A percentile compares a stretch with the other conserved stretches of the same genome.
phyloP scores from a whole-genome alignment of 768 basidiomycete genomes.

The Boletus sp. region DNA sequence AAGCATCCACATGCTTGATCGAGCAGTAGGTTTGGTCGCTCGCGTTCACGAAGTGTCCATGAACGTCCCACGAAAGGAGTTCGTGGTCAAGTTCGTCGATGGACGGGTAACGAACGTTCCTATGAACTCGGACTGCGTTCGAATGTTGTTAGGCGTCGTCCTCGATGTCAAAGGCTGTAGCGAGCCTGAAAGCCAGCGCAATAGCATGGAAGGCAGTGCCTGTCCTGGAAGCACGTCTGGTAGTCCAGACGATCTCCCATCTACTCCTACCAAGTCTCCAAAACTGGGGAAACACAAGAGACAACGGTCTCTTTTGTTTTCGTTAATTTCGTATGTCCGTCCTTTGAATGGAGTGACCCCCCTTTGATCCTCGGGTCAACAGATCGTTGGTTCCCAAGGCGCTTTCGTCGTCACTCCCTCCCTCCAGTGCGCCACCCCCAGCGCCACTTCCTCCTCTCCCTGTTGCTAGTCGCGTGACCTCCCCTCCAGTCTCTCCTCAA shows the following conservation, averaged over 20 bases:
- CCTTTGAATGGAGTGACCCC: not conserved
- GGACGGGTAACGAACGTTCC: constrained; percentile 51
- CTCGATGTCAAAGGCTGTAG: constrained; percentile 49
- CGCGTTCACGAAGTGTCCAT: constrained; percentile 61
- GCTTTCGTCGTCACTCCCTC: constrained; percentile 23
- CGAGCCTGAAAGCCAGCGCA: constrained; percentile 33
- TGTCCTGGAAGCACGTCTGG: constrained; percentile 17
- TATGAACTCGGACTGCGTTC: constrained; percentile 40
- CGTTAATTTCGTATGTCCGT: constrained; percentile 53
- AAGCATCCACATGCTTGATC: constrained; percentile 58
- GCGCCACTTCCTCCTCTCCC: constrained; percentile 31
- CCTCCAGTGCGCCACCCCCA: constrained; percentile 27
- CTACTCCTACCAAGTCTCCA: constrained; percentile 25
- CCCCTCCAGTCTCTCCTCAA: constrained; percentile 28
- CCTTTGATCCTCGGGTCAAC: constrained; percentile 3
- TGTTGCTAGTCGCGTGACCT: constrained; percentile 26
- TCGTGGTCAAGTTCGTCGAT: constrained; percentile 59
- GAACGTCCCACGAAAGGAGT: constrained; percentile 47
- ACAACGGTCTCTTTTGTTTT: constrained; percentile 68
- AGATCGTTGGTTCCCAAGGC: constrained; percentile 35
- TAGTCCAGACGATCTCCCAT: constrained; percentile 19
- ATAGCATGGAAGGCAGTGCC: constrained; percentile 32
- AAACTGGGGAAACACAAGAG: constrained; percentile 59
- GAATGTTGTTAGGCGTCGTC: constrained; percentile 49
- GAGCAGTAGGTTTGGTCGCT: constrained; percentile 53